phyloP scores from a whole-genome alignment of 23 red algal genomes.

The Gracilaria domingensis region DNA sequence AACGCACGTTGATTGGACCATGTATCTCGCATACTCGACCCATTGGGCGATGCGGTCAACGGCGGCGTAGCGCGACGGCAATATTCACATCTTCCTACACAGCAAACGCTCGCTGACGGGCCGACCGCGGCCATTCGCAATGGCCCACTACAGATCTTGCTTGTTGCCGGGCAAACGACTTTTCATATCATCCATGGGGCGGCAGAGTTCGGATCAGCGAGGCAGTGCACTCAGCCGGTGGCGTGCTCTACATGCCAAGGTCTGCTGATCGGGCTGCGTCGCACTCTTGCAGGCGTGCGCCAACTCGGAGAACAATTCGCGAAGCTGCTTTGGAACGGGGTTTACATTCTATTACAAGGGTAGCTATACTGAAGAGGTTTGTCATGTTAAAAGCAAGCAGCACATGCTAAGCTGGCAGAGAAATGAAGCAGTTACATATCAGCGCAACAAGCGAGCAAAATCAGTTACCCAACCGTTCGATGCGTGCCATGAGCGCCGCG shows the following conservation, averaged over 20 bases:
- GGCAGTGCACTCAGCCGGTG: not conserved
- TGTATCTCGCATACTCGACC: not conserved
- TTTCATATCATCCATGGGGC: too few species aligned
- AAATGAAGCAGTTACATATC: not conserved
- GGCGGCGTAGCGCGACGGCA: not conserved
- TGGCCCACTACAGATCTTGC: too few species aligned
- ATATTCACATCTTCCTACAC: too few species aligned
- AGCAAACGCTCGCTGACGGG: not conserved
- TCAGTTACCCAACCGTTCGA: slow-evolving; percentile 49
- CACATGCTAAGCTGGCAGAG: not conserved
- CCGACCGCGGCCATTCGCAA: not conserved
- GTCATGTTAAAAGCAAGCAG: not conserved
- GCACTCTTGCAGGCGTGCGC: not conserved
- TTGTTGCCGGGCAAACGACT: too few species aligned
- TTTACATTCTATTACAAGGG: not conserved
- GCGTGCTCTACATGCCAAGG: not conserved
- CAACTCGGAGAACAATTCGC: not conserved
- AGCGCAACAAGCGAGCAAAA: not conserved
- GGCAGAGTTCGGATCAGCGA: not conserved
- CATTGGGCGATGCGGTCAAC: not conserved
- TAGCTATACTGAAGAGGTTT: not conserved
- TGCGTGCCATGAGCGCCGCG: slow-evolving; percentile 40
- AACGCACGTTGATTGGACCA: not conserved
- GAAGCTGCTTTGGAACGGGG: not conserved
- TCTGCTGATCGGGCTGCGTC: not conserved